Conservation (phyloP, 2,329 filamentous ascomycete genomes). For the Talaromyces funiculosus region DNA sequence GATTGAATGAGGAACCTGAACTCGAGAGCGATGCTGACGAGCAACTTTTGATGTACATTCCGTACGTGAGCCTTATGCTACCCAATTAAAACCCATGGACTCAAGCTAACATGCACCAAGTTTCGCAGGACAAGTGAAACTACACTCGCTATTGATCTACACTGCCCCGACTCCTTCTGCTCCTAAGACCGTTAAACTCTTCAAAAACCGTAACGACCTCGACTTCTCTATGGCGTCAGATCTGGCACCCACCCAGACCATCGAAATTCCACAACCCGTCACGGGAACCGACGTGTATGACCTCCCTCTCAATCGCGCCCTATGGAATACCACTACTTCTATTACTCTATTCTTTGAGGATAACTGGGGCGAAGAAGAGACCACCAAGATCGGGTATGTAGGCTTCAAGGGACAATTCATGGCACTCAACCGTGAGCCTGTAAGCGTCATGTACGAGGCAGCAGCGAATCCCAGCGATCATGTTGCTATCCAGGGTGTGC, state of each 20-base stretch:
- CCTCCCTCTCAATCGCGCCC: conserved; percentile 76
- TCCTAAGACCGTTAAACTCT: conserved; percentile 78
- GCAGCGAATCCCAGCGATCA: conserved; percentile 90
- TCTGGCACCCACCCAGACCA: conserved; percentile 63
- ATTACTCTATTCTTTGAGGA: conserved; percentile 85
- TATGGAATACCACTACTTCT: conserved; percentile 79
- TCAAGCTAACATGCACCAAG: conserved; percentile 41
- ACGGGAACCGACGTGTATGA: conserved; percentile 65
- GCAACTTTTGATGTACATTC: conserved; percentile 86
- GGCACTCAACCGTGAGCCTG: conserved; percentile 72
- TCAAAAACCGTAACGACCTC: conserved; percentile 78
- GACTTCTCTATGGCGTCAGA: conserved; percentile 76
- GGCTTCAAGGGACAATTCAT: conserved; percentile 96
- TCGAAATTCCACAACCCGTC: conserved; percentile 70
- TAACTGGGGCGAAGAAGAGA: conserved; percentile 83
- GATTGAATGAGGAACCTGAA: conserved; percentile 65
- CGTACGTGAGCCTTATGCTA: conserved; percentile 53
- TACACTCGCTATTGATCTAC: conserved; percentile 83
- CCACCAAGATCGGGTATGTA: conserved; percentile 72
- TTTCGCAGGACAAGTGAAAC: conserved; percentile 88
- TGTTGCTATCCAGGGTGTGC: conserved; percentile 42
- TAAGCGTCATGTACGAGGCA: conserved; percentile 86
- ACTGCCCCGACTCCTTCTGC: conserved; percentile 65
- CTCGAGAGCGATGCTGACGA: conserved; percentile 83
- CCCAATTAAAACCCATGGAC: background rate